phyloP scores from a whole-genome alignment of 768 basidiomycete genomes.

The Amanita inopinata region DNA sequence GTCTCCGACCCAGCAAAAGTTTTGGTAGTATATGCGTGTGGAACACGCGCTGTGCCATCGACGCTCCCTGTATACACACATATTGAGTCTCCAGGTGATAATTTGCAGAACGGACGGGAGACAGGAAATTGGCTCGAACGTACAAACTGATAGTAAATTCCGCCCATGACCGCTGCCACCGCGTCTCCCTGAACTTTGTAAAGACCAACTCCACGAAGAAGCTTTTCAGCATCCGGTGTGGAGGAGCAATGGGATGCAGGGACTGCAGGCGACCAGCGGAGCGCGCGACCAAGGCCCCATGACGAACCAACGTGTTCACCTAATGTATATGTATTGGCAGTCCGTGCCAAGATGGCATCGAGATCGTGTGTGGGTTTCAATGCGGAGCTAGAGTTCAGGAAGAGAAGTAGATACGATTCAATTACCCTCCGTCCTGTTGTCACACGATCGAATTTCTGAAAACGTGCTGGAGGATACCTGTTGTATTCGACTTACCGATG shows the following conservation, averaged over 20 bases:
- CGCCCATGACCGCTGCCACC: slow-evolving; percentile 69
- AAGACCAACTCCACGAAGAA: slow-evolving; percentile 50
- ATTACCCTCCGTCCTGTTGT: slow-evolving; percentile 72
- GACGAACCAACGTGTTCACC: slow-evolving; percentile 64
- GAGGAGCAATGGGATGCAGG: slow-evolving; percentile 24
- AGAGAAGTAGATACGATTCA: slow-evolving; percentile 64
- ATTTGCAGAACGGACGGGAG: slow-evolving; percentile 1
- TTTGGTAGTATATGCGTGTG: slow-evolving; percentile 39
- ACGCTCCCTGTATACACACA: slow-evolving; percentile 40
- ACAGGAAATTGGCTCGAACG: slow-evolving; percentile 23
- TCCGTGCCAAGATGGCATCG: slow-evolving; percentile 43
- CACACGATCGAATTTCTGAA: slow-evolving; percentile 1
- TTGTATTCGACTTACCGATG: slow-evolving; percentile 41
- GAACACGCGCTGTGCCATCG: slow-evolving; percentile 39
- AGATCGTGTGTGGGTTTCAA: slow-evolving; percentile 42
- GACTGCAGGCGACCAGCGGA: slow-evolving; percentile 66
- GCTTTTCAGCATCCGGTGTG: slow-evolving; percentile 20
- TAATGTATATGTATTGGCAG: slow-evolving; percentile 60
- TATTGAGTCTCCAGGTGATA: slow-evolving; percentile 7
- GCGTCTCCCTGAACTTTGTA: slow-evolving; percentile 73
- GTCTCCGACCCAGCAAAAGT: slow-evolving; percentile 21
- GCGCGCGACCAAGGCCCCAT: slow-evolving; percentile 67
- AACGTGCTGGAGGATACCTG: not conserved
- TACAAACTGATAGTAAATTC: slow-evolving; percentile 74
- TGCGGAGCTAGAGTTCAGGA: slow-evolving; percentile 48